Conservation (phyloP, 345 rosid species). For the Arabidopsis thaliana region DNA sequence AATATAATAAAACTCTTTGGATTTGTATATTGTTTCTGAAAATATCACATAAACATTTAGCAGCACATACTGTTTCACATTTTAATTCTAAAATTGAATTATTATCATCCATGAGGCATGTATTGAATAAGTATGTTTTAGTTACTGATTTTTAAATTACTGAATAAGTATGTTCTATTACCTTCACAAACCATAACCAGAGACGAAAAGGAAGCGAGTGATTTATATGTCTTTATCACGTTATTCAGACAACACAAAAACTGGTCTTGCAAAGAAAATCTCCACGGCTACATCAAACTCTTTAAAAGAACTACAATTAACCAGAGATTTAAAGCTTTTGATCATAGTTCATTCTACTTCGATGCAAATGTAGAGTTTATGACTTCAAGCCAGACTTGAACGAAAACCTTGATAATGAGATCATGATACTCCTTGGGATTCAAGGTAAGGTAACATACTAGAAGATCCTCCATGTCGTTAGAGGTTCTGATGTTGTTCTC, state of each 20-base stretch:
- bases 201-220: not conserved
- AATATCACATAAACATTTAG: not conserved
- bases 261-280: not conserved
- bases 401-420: slow-evolving; percentile 70
- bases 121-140: not conserved
- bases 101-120: not conserved
- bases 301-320: not conserved
- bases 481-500: slow-evolving; percentile 67
- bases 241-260: slow-evolving; percentile 5
- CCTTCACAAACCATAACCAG: not conserved
- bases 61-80: not conserved
- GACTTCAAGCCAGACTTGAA: slow-evolving; percentile 68
- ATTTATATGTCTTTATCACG: not conserved
- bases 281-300: slow-evolving; percentile 2
- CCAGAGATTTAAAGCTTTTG: not conserved
- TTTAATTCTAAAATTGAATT: not conserved
- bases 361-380: slow-evolving; percentile 13
- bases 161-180: not conserved
- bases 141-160: no score
- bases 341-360: slow-evolving; percentile 15
- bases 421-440: slow-evolving; percentile 71
- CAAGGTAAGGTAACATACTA: slow-evolving; percentile 74
- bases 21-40: not conserved
- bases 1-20: not conserved
- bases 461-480: slow-evolving; percentile 75